Evolutionary conservation across 495 filamentous ascomycete genomes (phyloP).

Genomic region (Parachaetomium inaequale): DNA sequence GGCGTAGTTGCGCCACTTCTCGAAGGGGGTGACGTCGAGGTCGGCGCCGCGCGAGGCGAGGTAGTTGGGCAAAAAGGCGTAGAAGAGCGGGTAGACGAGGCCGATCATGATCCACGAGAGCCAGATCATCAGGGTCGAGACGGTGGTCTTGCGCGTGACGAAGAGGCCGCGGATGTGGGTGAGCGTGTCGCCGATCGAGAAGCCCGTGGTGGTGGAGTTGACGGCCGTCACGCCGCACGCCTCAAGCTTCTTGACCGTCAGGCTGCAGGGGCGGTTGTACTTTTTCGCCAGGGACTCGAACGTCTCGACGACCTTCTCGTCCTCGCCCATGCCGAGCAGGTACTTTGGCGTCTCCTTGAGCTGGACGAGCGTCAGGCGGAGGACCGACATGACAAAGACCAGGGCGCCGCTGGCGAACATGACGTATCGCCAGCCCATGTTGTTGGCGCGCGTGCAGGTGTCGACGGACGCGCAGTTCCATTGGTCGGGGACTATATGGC

Average conservation of each 20-base stretch:
- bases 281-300: slow-evolving; percentile 58
- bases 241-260: slow-evolving; percentile 59
- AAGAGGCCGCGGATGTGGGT: slow-evolving; percentile 63
- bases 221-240: slow-evolving; percentile 48
- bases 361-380: slow-evolving; percentile 64
- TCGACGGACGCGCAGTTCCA: slow-evolving; percentile 58
- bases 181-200: slow-evolving; percentile 48
- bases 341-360: slow-evolving; percentile 72
- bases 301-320: slow-evolving; percentile 57
- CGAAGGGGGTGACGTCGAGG: slow-evolving; percentile 45
- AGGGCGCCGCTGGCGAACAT: slow-evolving; percentile 62
- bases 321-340: slow-evolving; percentile 60
- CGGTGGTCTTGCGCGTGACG: slow-evolving; percentile 54
- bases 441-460: slow-evolving; percentile 57
- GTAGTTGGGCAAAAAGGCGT: slow-evolving; percentile 59
- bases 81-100: slow-evolving; percentile 65
- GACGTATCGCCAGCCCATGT: slow-evolving; percentile 83
- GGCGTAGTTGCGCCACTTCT: slow-evolving; percentile 69
- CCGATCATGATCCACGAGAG: slow-evolving; percentile 67
- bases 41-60: slow-evolving; percentile 38
- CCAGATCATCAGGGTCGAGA: slow-evolving; percentile 64
- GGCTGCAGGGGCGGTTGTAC: slow-evolving; percentile 59
- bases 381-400: slow-evolving; percentile 61
- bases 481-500: slow-evolving; percentile 29
- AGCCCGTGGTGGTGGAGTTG: slow-evolving; percentile 38